Conservation (phyloP, 345 rosid genomes). For the Cardamine occulta region DNA sequence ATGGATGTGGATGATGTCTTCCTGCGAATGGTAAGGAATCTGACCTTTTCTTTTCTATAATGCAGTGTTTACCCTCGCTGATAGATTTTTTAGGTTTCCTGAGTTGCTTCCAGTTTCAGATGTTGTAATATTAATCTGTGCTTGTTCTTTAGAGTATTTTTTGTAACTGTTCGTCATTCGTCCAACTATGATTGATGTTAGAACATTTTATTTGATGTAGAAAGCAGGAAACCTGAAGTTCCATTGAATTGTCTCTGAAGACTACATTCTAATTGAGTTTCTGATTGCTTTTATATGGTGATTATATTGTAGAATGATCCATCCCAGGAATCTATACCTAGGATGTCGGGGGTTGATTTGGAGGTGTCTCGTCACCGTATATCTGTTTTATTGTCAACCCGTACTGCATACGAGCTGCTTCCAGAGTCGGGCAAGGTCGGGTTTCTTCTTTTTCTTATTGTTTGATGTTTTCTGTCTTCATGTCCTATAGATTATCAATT, state of each 20-base stretch:
- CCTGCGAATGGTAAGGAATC: conserved; percentile 52
- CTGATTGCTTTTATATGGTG: conserved; percentile 34
- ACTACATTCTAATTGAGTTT: conserved; percentile 23
- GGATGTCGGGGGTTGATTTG: conserved; percentile 69
- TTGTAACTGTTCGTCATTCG: neutral
- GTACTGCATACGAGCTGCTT: conserved; percentile 90
- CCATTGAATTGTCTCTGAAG: conserved; percentile 9
- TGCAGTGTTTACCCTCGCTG: conserved; percentile 4
- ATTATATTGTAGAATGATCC: conserved; percentile 39
- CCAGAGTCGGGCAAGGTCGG: conserved; percentile 99
- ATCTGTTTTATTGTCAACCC: conserved; percentile 69
- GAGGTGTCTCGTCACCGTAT: conserved; percentile 72
- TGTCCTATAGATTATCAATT: conserved; percentile 12
- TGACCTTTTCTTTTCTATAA: conserved; percentile 3
- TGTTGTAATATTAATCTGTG: neutral
- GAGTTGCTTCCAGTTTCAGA: neutral
- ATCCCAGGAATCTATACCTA: conserved; percentile 55
- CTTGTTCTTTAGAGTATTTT: neutral
- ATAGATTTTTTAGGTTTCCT: neutral
- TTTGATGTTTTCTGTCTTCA: conserved; percentile 31
- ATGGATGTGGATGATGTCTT: conserved; percentile 85
- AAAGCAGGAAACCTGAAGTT: conserved; percentile 8
- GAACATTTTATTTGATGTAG: conserved; percentile 18
- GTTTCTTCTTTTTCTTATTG: conserved; percentile 42
- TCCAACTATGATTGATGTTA: conserved; percentile 9